These are phyloP conservation scores for Potentilla sterilis DNA, from an alignment of 306 rosid genomes.

Conservation along the genomic window DNA sequence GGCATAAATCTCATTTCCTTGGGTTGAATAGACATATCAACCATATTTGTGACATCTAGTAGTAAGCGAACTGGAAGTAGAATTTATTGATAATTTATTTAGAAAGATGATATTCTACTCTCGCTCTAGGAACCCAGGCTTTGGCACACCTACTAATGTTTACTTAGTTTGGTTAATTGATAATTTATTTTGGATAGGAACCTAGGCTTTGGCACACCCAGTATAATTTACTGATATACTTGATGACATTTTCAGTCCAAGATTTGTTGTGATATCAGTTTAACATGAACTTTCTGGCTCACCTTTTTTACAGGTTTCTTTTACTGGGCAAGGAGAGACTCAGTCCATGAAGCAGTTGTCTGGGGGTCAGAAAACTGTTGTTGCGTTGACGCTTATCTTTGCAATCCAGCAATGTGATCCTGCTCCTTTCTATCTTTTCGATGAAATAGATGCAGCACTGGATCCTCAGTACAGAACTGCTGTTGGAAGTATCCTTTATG, in stretches of 20 bases:
- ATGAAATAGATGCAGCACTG: slow-evolving; percentile 96
- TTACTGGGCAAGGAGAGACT: slow-evolving; percentile 97
- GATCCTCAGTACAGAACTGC: slow-evolving; percentile 99
- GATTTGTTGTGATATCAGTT: background rate
- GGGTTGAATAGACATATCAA: background rate
- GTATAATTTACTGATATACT: background rate
- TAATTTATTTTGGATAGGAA: background rate
- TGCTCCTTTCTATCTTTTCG: slow-evolving; percentile 96
- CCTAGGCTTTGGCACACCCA: background rate
- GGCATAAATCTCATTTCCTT: slow-evolving; percentile 3
- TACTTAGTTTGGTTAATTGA: background rate
- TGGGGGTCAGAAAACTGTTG: slow-evolving; percentile 98
- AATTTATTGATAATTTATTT: background rate
- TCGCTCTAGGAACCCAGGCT: background rate
- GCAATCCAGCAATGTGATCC: slow-evolving; percentile 99
- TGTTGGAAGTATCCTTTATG: slow-evolving; percentile 89
- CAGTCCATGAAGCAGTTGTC: slow-evolving; percentile 99
- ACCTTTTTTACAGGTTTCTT: slow-evolving; percentile 69
- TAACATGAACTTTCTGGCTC: slow-evolving; percentile 1
- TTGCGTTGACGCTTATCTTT: slow-evolving; percentile 93
- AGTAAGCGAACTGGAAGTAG: background rate
- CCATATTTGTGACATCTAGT: background rate
- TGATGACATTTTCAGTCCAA: background rate
- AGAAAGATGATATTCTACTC: background rate
- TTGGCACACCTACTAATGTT: background rate